Percentiles rank a stretch among this genome's conserved stretches.
Conservation (phyloP, 2,329 filamentous ascomycete species). For the Purpureocillium lavendulum region DNA sequence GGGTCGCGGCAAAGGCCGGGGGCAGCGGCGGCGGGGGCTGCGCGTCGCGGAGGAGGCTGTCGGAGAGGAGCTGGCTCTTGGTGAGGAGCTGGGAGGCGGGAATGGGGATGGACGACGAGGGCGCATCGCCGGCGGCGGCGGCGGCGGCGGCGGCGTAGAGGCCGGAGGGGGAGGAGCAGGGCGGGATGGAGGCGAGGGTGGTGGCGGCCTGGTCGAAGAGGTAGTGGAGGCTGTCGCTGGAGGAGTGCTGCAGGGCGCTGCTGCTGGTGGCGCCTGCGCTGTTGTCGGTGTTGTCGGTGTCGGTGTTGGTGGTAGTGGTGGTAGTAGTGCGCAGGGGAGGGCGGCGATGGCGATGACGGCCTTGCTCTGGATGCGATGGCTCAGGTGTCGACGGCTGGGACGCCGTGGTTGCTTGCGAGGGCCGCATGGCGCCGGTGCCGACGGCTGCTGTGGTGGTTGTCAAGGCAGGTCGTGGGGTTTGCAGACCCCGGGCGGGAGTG, state of each 20-base stretch:
- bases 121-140: constrained; percentile 8
- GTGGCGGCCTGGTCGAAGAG: constrained; percentile 17
- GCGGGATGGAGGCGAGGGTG: constrained; percentile 7
- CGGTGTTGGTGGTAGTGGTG: constrained; percentile 1
- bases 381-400: constrained; percentile 26
- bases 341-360: neutral
- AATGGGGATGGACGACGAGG: constrained; percentile 8
- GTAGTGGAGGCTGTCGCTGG: constrained; percentile 14
- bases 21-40: constrained; percentile 13
- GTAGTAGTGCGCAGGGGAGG: too few relatives aligned
- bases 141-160: too few relatives aligned
- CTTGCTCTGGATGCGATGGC: constrained; percentile 7
- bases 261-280: constrained; percentile 7
- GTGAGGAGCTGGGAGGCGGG: constrained; percentile 38
- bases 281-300: constrained; percentile 11
- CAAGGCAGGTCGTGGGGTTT: constrained; percentile 1
- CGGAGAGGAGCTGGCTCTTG: constrained; percentile 44
- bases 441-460: constrained; percentile 2
- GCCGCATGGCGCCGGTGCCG: constrained; percentile 3
- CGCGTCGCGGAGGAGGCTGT: constrained; percentile 32
- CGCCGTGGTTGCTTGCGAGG: constrained; percentile 28
- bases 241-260: too few relatives aligned
- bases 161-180: constrained; percentile 10
- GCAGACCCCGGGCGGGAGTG: too few relatives aligned
- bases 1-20: too few relatives aligned